Conservation (phyloP, 2,329 filamentous ascomycete species). For the Westerdykella ornata region DNA sequence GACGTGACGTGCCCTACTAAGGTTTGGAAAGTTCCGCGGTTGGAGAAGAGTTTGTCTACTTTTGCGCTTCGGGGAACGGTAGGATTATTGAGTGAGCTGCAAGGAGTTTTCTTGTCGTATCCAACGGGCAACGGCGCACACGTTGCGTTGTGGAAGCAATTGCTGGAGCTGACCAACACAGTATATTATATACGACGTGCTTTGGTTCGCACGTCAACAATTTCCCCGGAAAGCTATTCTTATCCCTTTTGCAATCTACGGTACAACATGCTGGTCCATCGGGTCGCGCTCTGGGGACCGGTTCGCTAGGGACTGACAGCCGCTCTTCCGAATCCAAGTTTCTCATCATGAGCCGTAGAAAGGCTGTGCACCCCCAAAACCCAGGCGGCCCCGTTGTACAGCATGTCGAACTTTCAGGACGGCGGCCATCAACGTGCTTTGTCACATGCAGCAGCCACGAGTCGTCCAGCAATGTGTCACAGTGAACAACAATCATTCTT, state of each 20-base stretch:
- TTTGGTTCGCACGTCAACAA: neutral
- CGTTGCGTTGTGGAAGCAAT: neutral
- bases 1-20: neutral
- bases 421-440: too few species aligned
- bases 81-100: neutral
- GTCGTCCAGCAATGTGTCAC: too few species aligned
- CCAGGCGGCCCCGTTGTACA: slow-evolving; percentile 9
- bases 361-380: slow-evolving; percentile 7
- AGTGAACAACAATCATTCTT: too few species aligned
- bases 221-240: slow-evolving; percentile 4
- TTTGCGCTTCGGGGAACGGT: neutral
- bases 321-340: slow-evolving; percentile 29
- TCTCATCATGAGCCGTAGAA: slow-evolving; percentile 13
- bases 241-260: slow-evolving; percentile 2
- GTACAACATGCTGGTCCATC: slow-evolving; percentile 4
- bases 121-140: too few species aligned
- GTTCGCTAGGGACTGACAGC: slow-evolving; percentile 24
- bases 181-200: slow-evolving; percentile 1
- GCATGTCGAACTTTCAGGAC: too few species aligned
- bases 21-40: neutral
- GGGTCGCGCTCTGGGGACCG: neutral
- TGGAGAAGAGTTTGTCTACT: neutral
- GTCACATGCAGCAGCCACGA: too few species aligned
- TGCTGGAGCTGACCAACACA: neutral
- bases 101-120: too few species aligned